phyloP scores from a whole-genome alignment of 257 asterid genomes.

The Datura wrightii region DNA sequence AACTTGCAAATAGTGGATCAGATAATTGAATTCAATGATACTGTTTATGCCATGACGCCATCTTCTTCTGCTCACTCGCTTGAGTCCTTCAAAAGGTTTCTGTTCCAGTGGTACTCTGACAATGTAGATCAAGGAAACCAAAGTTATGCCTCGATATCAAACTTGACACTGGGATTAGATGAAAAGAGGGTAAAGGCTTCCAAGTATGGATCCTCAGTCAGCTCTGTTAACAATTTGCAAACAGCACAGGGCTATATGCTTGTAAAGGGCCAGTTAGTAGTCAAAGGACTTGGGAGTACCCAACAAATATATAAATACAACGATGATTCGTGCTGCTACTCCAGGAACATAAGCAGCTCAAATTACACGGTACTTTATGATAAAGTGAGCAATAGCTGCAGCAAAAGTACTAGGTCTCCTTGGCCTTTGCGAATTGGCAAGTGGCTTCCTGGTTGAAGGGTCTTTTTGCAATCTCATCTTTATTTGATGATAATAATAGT shows the following conservation, averaged over 20 bases:
- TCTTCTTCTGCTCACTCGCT: conserved; percentile 36
- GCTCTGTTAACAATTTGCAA: conserved; percentile 51
- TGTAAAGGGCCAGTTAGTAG: conserved; percentile 57
- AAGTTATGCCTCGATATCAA: conserved; percentile 48
- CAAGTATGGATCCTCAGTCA: conserved; percentile 29
- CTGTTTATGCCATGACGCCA: conserved; percentile 38
- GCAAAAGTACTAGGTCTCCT: not conserved
- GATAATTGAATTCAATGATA: conserved; percentile 50
- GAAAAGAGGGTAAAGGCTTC: conserved; percentile 44
- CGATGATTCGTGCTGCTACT: conserved; percentile 48
- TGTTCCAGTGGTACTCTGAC: conserved; percentile 40
- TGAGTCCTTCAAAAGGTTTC: conserved; percentile 41
- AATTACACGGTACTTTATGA: conserved; percentile 66
- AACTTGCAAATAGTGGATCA: conserved; percentile 68
- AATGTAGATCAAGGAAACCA: conserved; percentile 45
- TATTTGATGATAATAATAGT: no score
- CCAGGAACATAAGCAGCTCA: conserved; percentile 63
- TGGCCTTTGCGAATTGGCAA: not conserved
- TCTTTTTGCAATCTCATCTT: not conserved
- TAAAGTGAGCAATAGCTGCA: conserved; percentile 50
- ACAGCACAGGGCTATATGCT: conserved; percentile 53
- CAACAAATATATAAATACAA: conserved; percentile 51
- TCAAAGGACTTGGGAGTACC: conserved; percentile 64
- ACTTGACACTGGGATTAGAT: conserved; percentile 53
- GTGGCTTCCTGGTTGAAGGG: conserved; percentile 14